A percentile compares a stretch with the other conserved stretches of the same genome.
Evolutionary conservation across 163 green algal genomes (phyloP).

Genomic region (Scenedesmus sp.): DNA sequence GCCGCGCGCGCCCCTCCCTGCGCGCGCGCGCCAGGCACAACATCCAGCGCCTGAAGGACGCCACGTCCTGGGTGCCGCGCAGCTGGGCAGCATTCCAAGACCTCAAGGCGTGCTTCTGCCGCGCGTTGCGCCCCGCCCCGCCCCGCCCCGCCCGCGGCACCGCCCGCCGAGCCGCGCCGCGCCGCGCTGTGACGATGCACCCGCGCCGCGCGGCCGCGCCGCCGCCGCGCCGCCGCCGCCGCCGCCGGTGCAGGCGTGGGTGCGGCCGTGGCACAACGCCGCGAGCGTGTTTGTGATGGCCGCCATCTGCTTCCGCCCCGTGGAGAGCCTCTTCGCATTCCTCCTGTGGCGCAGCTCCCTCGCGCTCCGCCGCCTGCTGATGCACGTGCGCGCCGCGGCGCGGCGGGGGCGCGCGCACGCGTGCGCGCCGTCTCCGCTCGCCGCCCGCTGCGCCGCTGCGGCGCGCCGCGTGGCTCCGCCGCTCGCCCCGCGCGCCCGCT

Average conservation of each 20-base stretch:
- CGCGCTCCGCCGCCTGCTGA: constrained; percentile 39
- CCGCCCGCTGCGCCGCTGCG: too few species aligned
- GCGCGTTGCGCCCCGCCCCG: too few species aligned
- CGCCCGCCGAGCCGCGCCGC: too few species aligned
- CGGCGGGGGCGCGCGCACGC: not conserved
- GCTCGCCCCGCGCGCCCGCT: too few species aligned
- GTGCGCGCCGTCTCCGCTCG: too few species aligned
- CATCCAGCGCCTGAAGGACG: constrained; percentile 38
- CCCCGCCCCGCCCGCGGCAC: too few species aligned
- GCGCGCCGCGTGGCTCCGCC: too few species aligned
- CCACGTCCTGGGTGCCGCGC: constrained; percentile 21
- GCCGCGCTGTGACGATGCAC: too few species aligned
- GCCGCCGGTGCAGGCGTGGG: too few species aligned
- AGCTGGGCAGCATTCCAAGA: constrained; percentile 9
- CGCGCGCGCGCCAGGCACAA: constrained; percentile 33
- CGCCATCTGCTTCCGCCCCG: constrained; percentile 32
- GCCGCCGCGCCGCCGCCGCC: too few species aligned
- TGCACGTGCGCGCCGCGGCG: constrained; percentile 1
- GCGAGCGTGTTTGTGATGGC: constrained; percentile 13
- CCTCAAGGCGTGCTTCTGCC: too few species aligned
- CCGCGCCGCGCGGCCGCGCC: too few species aligned
- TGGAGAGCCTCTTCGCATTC: constrained; percentile 19
- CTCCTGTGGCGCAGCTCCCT: constrained; percentile 42
- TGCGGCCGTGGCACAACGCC: constrained; percentile 35
- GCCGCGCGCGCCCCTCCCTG: not conserved